Evolutionary conservation across 2,329 filamentous ascomycete species (phyloP), one percentile per base, ranked within the genome.

Genomic region (Pezicula carpinea): DNA sequence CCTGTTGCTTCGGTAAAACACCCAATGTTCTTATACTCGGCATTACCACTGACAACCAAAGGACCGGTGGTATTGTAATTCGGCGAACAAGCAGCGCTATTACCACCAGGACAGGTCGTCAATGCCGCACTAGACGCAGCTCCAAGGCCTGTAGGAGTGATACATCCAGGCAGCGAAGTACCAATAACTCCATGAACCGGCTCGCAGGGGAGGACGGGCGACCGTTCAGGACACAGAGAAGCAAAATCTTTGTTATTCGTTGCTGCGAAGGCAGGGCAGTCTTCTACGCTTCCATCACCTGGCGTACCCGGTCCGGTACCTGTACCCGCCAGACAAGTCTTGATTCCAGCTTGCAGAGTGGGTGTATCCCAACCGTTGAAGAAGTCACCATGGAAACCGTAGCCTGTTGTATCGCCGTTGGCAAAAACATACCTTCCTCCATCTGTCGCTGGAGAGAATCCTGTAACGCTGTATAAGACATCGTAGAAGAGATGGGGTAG

Each of bases 231-330:
- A 72, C 89, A 95, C 48, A 78, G 56, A 3, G 63, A 57, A 59
- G 77, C 73, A n/a, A 75, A 70, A 0, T 67, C 64, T 35, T 82
- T 73, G 46, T 65, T 66, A 61, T 89, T 80, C 43, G 92, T 70
- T 18, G 54, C 54, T 43, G 75, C 69, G 67, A 95, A 95, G 22
- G 90, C 53, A 1, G 77, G 69, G 69, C 89, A 95, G 64, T 89
- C 87, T 40, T 75, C 61, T 33, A 93, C 79, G 31, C 70, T 60
- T 29, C 89, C 89, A n/a, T 79, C 80, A 15, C 52, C 56, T 17
- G 66, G 63, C 5, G 69, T 69, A 50, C 69, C 71, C 18, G 66
- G 58, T 14, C 70, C 70, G 31, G 69, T 66, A 51, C 31, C 33
- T 4, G 17, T 35, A 11, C 13, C 33, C 34, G 3, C 34, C 13